Base-by-base conservation (phyloP, 176 grass and related monocot genomes). In the bread wheat (Triticum aestivum) region DNA sequence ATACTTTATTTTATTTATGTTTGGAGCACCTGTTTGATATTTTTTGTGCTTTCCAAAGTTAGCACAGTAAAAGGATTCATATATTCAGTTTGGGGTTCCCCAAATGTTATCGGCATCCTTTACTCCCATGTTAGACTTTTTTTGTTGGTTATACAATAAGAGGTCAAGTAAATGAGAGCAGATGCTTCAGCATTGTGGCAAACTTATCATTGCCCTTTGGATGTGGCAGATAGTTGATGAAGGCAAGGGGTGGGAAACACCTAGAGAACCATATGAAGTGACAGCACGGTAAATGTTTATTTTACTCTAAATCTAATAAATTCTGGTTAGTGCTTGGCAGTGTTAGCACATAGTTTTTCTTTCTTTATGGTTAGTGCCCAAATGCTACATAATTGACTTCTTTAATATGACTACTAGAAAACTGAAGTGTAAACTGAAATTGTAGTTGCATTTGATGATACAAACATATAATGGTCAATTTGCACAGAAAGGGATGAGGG, bases 241-340 rank as follows among this genome's bases (percentile, higher is more conserved):
- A 91, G 96, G 96, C 56, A 83, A 91, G 87, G 93, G 96, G 84
- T 98, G 96, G 96, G 96, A 98, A 90, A 89, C 86, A 88, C 96
- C 96, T 78, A 98, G 96, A 91, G 93, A 89, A 84, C 96, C 91
- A 79, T 98, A 96, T 88, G 96, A 98, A 95, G 89, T 98, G 51
- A 94, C 90, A 84, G 88, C 91, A 84, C 33, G 86, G 96, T 94
- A 88, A 91, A 83, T 78, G 54, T 70, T 78, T 71, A 68, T 70
- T 74, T 59, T n/a, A 5, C 8, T 70, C 76, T 20, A 71, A 84
- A 87, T 72, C 21, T 80, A 61, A 59, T 59, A 9, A 37, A 42
- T 77, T 51, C 29, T 47, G 68, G 18, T 47, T 6, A 17, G 17
- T 83, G 8, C 41, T 41, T 69, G 15, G 14, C 24, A 83, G 30